Base-by-base conservation (phyloP, 225 moss, liverwort and hornwort genomes). In the Physcomitrellopsis africana region DNA sequence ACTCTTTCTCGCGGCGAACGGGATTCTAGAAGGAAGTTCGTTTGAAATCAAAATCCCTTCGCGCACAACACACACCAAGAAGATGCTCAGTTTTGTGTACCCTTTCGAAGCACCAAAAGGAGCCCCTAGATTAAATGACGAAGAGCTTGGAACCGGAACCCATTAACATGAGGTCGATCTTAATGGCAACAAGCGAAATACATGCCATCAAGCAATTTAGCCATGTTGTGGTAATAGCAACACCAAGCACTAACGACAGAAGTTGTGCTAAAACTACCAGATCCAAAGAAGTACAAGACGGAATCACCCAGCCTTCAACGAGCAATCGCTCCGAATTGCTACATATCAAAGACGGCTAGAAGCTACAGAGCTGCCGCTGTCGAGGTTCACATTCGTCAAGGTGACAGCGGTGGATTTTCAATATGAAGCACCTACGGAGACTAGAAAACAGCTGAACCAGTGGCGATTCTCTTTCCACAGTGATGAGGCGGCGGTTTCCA, bases 171-270 rank as follows among this genome's bases (percentile, higher is more conserved):
- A 48, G 75, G 45, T 55, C 17, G 51, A 2, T 42, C 63, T 57
- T 77, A 77, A 81, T 72, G 77, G 73, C 68, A 68, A 54, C 17
- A 52, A 17, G 58, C 77, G 68, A 9, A 32, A 78, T 69, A 69
- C 78, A 52, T 16, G 59, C 74, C 55, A 61, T 37, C 0, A 57
- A 51, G 45, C 53, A 71, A 32, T 54, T 46, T 72, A 46, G 27
- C 41, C 44, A 42, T 43, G 57, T 18, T 55, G 62, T 65, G 43
- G n/a, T 42, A 72, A 68, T 56, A 72, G 56, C 55, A 51, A 57
- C 68, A 73, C 65, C 52, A 22, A 68, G 48, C 46, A 68, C 42
- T 17, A 16, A 37, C 32, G 32, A 37, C 32, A 37, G 32, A 37
- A 37, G 32, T 37, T 37, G 32, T 37, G 32, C 32, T 37, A 5